These are phyloP conservation scores for Trypanosoma brucei DNA, from an alignment of 208 protist species.

Conservation along the genomic window DNA sequence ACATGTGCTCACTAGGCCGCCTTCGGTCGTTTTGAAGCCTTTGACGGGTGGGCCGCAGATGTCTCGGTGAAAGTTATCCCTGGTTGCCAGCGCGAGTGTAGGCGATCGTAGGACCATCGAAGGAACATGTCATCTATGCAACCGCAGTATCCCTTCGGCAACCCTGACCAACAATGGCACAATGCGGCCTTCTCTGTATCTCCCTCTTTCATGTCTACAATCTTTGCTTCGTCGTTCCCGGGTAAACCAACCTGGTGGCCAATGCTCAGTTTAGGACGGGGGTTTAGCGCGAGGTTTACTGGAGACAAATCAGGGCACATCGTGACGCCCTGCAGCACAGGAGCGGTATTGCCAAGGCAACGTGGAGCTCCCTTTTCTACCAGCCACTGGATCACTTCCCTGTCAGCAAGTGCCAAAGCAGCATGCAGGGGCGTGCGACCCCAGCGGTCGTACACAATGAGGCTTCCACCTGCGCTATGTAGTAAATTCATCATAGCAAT, in stretches of 20 bases:
- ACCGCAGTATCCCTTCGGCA: constrained; percentile 62
- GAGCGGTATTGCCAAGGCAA: constrained; percentile 60
- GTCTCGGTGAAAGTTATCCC: constrained; percentile 54
- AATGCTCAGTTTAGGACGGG: constrained; percentile 24
- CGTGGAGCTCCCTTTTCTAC: constrained; percentile 65
- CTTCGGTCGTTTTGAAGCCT: not conserved
- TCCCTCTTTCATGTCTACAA: constrained; percentile 9
- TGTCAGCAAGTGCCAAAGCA: constrained; percentile 64
- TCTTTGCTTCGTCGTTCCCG: not conserved
- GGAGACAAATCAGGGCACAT: constrained; percentile 48
- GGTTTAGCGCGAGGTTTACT: constrained; percentile 50
- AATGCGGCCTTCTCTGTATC: constrained; percentile 1
- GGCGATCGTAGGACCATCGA: constrained; percentile 70
- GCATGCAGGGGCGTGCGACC: constrained; percentile 82
- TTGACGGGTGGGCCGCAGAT: constrained; percentile 26
- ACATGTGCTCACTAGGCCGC: not conserved
- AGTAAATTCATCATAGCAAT: constrained; percentile 67
- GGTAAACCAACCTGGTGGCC: constrained; percentile 21
- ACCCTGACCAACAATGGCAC: constrained; percentile 70
- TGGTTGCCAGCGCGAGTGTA: constrained; percentile 54
- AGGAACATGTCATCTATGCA: constrained; percentile 89
- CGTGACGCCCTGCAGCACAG: constrained; percentile 32
- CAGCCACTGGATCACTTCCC: constrained; percentile 73
- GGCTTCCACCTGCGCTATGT: constrained; percentile 53
- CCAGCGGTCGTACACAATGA: constrained; percentile 87